Evolutionary conservation across 2,329 filamentous ascomycete genomes (phyloP).

Genomic region (Aspergillus sp.): DNA sequence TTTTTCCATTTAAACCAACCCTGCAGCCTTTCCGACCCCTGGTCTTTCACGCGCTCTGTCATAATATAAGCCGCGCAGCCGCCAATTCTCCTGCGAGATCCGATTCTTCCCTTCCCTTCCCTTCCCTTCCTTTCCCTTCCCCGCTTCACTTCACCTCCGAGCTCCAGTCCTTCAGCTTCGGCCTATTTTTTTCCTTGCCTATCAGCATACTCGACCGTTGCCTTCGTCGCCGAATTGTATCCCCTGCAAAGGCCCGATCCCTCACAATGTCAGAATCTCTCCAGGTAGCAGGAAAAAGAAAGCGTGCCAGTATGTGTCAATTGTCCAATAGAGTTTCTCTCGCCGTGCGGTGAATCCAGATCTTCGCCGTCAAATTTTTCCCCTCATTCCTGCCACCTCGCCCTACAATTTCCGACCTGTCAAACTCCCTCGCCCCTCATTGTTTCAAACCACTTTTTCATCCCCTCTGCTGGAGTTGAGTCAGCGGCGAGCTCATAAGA

Average conservation of each 20-base stretch:
- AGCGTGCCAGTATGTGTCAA: constrained; percentile 38
- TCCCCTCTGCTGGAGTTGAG: background rate
- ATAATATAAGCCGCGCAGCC: background rate
- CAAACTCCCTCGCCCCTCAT: background rate
- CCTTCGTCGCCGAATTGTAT: background rate
- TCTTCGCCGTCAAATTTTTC: constrained; percentile 5
- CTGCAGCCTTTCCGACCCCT: background rate
- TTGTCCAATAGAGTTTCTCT: constrained; percentile 9
- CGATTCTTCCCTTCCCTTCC: background rate
- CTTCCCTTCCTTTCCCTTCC: background rate
- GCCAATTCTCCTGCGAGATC: background rate
- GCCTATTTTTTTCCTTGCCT: background rate
- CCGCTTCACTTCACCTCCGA: background rate
- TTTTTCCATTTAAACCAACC: background rate
- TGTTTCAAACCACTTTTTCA: background rate
- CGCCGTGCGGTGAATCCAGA: background rate
- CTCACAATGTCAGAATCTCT: constrained; percentile 34
- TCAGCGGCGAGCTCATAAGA: background rate
- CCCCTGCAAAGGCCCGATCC: background rate
- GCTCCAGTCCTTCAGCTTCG: background rate
- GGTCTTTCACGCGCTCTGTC: background rate
- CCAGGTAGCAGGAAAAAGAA: constrained; percentile 38
- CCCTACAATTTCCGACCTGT: background rate
- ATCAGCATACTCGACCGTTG: background rate
- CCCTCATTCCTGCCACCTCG: constrained; percentile 7